phyloP scores from a whole-genome alignment of 805 yeast genomes.

The Candida peoriensis region DNA sequence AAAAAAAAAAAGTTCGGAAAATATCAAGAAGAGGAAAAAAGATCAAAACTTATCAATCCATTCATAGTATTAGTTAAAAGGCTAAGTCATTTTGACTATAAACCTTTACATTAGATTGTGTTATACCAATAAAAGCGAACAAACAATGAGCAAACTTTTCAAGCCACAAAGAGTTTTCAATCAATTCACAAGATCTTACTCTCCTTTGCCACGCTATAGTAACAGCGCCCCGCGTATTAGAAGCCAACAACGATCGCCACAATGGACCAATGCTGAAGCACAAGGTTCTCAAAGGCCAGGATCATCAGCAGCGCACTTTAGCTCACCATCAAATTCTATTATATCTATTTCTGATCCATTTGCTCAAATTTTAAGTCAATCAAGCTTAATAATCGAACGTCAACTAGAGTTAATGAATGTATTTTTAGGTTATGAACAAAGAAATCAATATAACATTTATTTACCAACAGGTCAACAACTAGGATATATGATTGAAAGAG shows the following conservation, averaged over 20 bases:
- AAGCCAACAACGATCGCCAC: constrained; percentile 5
- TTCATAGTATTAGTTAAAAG: too few relatives aligned
- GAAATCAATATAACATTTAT: constrained; percentile 71
- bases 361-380: constrained; percentile 61
- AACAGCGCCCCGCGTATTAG: background rate
- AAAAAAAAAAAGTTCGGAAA: too few relatives aligned
- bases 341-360: constrained; percentile 65
- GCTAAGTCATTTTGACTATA: too few relatives aligned
- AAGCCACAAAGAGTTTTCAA: too few relatives aligned
- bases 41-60: too few relatives aligned
- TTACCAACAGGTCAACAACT: constrained; percentile 68
- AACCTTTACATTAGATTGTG: too few relatives aligned
- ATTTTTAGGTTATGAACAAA: constrained; percentile 86
- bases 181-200: constrained; percentile 5
- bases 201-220: constrained; percentile 10
- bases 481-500: constrained; percentile 82
- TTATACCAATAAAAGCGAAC: too few relatives aligned
- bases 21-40: too few relatives aligned
- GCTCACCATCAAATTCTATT: too few relatives aligned
- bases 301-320: too few relatives aligned
- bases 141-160: too few relatives aligned
- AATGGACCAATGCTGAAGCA: background rate
- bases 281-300: too few relatives aligned
- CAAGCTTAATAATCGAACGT: constrained; percentile 82
- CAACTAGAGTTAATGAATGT: constrained; percentile 86